phyloP scores from a whole-genome alignment of 257 asterid species.

The Buddleja alternifolia region DNA sequence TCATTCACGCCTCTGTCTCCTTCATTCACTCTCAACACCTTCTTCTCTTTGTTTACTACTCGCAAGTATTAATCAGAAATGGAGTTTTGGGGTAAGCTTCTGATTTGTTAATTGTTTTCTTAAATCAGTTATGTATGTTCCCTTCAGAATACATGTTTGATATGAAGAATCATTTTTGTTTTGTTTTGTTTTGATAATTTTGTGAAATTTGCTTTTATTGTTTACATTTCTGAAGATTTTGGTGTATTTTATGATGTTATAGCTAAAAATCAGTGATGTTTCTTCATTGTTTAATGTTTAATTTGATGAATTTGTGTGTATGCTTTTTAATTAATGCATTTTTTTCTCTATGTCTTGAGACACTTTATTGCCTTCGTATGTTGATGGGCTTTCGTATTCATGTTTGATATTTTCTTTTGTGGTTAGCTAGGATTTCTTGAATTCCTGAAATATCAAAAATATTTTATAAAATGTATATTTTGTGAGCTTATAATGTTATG shows the following conservation, averaged over 20 bases:
- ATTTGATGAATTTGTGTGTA: background rate
- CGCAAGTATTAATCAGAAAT: conserved; percentile 9
- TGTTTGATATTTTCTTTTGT: background rate
- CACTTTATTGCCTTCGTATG: background rate
- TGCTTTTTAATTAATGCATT: background rate
- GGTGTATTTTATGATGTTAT: no score
- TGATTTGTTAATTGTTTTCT: background rate
- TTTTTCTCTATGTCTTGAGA: background rate
- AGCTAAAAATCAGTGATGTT: background rate
- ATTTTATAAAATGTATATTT: no score
- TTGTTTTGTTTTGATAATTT: no score
- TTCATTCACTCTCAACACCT: background rate
- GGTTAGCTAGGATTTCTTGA: background rate
- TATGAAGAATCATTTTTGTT: no score
- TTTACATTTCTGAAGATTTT: no score
- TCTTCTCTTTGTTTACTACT: background rate
- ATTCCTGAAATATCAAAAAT: no score
- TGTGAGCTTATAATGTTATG: background rate
- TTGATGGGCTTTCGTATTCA: background rate
- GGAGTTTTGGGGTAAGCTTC: conserved; percentile 74
- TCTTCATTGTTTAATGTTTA: background rate
- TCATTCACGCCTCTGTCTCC: conserved; percentile 35
- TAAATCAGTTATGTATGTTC: background rate
- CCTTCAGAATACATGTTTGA: no score
- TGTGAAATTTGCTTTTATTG: no score